phyloP scores from a whole-genome alignment of 257 asterid genomes.

The Rhazya stricta region DNA sequence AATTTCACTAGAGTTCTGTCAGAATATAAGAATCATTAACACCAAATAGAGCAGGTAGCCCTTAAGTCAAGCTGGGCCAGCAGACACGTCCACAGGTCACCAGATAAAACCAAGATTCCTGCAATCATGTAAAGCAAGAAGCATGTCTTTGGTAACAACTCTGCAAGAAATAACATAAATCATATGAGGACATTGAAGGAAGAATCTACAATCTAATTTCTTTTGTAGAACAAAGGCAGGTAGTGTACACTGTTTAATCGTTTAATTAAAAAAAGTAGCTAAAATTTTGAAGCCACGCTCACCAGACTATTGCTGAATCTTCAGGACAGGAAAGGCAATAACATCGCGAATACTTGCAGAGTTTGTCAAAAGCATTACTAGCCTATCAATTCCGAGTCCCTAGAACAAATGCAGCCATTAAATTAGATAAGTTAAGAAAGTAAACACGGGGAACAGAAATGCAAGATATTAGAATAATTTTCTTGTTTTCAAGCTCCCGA shows the following conservation, averaged over 20 bases:
- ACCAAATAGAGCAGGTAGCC: neutral
- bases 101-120: neutral
- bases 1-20: neutral
- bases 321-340: constrained; percentile 86
- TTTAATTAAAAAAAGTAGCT: neutral
- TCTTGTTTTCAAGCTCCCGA: neutral
- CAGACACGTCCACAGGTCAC: neutral
- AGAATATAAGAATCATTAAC: neutral
- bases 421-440: neutral
- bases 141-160: neutral
- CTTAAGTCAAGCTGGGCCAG: neutral
- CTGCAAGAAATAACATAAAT: neutral
- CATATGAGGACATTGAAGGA: neutral
- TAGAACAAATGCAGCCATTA: constrained; percentile 22
- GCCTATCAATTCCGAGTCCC: constrained; percentile 97
- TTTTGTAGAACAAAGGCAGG: neutral
- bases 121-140: neutral
- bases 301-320: constrained; percentile 45
- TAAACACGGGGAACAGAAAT: neutral
- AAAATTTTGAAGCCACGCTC: neutral
- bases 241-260: neutral
- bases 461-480: neutral
- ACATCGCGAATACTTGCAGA: constrained; percentile 88
- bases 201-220: neutral
- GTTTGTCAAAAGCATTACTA: constrained; percentile 80